These are phyloP conservation scores for Jackrogersella minutella DNA, from an alignment of 495 filamentous ascomycete genomes.

Conservation along the genomic window DNA sequence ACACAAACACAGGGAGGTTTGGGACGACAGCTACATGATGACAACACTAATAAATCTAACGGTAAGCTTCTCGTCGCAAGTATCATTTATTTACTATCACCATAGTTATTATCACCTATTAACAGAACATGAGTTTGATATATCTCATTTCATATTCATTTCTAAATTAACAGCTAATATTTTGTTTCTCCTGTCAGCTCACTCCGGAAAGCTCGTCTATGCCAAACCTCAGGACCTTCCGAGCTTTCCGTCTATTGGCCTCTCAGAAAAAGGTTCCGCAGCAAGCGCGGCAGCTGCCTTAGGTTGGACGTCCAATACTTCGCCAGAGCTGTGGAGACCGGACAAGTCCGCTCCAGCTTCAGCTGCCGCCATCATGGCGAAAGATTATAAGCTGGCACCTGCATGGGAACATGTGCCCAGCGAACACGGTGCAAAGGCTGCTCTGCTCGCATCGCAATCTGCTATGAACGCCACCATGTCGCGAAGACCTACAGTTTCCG, in stretches of 20 bases:
- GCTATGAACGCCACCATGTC: slow-evolving; percentile 59
- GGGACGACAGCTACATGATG: slow-evolving; percentile 36
- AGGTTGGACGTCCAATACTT: slow-evolving; percentile 72
- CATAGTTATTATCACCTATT: not conserved
- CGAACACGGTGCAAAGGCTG: slow-evolving; percentile 74
- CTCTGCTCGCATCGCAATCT: slow-evolving; percentile 71
- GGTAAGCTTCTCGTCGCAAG: slow-evolving; percentile 32
- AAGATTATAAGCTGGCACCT: slow-evolving; percentile 69
- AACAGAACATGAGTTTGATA: not conserved
- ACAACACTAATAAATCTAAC: slow-evolving; percentile 35
- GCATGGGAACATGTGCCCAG: slow-evolving; percentile 62
- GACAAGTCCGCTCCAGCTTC: slow-evolving; percentile 65
- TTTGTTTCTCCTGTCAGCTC: slow-evolving; percentile 38
- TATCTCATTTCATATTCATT: not conserved
- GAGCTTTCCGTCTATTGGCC: slow-evolving; percentile 69
- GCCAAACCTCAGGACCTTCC: slow-evolving; percentile 72
- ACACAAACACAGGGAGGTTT: slow-evolving; percentile 20
- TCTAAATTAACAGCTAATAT: slow-evolving; percentile 33
- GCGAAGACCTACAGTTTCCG: slow-evolving; percentile 44
- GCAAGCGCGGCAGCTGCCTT: slow-evolving; percentile 77
- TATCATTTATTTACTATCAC: slow-evolving; percentile 3
- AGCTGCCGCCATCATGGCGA: slow-evolving; percentile 71
- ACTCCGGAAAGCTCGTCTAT: slow-evolving; percentile 69
- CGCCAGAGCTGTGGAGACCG: slow-evolving; percentile 68
- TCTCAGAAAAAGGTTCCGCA: slow-evolving; percentile 68